These are phyloP conservation scores for Pleoardoris graminearum DNA, from an alignment of 2,329 filamentous ascomycete genomes.

Conservation along the genomic window DNA sequence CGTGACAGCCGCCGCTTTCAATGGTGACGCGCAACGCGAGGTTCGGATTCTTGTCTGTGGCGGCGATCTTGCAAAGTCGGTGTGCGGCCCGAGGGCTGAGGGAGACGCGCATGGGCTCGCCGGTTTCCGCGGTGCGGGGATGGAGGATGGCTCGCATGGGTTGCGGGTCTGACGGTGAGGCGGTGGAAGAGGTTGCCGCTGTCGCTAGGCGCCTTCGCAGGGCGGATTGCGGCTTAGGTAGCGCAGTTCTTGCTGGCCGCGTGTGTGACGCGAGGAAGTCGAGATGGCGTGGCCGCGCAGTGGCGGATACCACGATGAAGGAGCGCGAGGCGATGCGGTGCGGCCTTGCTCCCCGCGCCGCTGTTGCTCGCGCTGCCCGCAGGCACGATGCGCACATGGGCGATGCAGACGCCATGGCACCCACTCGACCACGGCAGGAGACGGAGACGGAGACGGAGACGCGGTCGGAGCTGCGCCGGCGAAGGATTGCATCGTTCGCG, in stretches of 20 bases:
- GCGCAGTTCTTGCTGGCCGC: background rate
- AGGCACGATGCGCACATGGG: conserved; percentile 39
- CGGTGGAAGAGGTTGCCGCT: conserved; percentile 6
- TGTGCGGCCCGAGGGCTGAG: conserved; percentile 75
- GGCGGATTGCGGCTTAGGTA: conserved; percentile 25
- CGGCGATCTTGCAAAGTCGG: conserved; percentile 69
- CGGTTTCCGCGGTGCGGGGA: conserved; percentile 77
- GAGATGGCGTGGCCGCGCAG: conserved; percentile 29
- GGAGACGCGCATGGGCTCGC: conserved; percentile 78
- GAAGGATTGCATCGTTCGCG: too few species aligned
- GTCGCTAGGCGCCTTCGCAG: conserved; percentile 41
- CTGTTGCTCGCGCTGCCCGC: conserved; percentile 21
- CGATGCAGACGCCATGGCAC: conserved; percentile 30
- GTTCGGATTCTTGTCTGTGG: conserved; percentile 65
- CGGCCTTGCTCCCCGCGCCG: conserved; percentile 5
- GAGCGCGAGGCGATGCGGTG: conserved; percentile 15
- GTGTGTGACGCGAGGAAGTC: conserved; percentile 34
- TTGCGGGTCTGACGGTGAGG: conserved; percentile 26
- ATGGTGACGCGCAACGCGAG: conserved; percentile 90
- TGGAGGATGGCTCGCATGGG: conserved; percentile 58
- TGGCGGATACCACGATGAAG: conserved; percentile 30
- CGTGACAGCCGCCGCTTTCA: conserved; percentile 92
- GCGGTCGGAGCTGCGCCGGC: conserved; percentile 21
- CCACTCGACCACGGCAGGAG: too few species aligned
- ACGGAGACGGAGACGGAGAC: too few species aligned